Evolutionary conservation across 345 rosid species (phyloP), one percentile per base, ranked within the genome.

Genomic region (Nasturtium officinale): DNA sequence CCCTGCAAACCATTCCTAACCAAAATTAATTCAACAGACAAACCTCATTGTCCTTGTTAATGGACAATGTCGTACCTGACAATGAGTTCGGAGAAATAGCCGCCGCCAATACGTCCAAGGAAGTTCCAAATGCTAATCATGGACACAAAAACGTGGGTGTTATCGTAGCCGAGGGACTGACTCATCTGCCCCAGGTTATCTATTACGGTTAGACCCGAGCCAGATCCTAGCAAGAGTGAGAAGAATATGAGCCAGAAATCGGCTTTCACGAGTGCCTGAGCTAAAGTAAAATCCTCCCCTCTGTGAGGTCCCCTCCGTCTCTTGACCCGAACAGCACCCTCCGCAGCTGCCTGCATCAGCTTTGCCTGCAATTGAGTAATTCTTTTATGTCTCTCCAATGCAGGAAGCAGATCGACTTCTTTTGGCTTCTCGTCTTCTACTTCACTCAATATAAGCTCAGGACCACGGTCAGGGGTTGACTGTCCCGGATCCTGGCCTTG

Each of bases 81-180:
- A 21, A 92, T 76, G 50, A 85, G 69, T 84, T 92, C 96, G 7
- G 98, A 92, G 71, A 88, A 84, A 83, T 82, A 90, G 55, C 98
- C 98, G 5, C 96, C 95, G 4, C 96, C 92, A 65, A 92, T 65
- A 15, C 96, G 95, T 33, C 98, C 96, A 53, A 90, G 90, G 74
- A 92, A 92, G 84, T 90, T 92, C 92, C 96, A 92, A 74, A 92
- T 87, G 83, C 98, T 92, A 72, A 92, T 87, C 92, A 92, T 80
- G 61, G 92, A 92, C 59, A 90, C 92, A 69, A 88, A 90, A 50
- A 90, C 83, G 72, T 87, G 96, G 8, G 89, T 58, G 77, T 88
- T 88, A 53, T 88, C 79, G 56, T 88, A 83, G 4, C 96, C 92
- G 4, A 90, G 78, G 65, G 98, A 90, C 58, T 87, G 88, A 78